phyloP scores from a whole-genome alignment of 2,329 filamentous ascomycete genomes.

The Stagonosporopsis cucurbitacearum region DNA sequence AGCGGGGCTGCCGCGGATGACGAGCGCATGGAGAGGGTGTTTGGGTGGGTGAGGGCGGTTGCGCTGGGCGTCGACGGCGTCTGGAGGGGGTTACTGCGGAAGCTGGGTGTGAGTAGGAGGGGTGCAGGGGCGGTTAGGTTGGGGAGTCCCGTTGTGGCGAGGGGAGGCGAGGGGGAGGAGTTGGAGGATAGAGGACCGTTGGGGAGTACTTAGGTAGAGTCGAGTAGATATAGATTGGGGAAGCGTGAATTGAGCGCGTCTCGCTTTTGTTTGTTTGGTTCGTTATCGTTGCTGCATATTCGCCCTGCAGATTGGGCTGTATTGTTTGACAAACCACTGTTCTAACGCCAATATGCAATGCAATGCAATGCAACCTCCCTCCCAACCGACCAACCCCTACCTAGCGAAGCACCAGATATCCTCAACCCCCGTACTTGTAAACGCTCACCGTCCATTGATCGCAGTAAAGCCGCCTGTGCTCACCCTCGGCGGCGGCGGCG shows the following conservation, averaged over 20 bases:
- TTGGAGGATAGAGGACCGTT: slow-evolving; percentile 6
- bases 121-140: slow-evolving; percentile 33
- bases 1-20: slow-evolving; percentile 23
- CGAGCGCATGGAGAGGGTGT: slow-evolving; percentile 41
- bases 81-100: slow-evolving; percentile 23
- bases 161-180: slow-evolving; percentile 4
- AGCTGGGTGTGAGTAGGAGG: slow-evolving; percentile 21
- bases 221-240: neutral
- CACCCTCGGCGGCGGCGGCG: neutral
- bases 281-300: neutral
- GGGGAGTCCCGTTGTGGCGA: slow-evolving; percentile 27
- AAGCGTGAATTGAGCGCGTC: neutral
- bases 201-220: slow-evolving; percentile 7
- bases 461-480: slow-evolving; percentile 41
- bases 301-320: too few relatives aligned
- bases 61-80: slow-evolving; percentile 24
- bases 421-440: too few relatives aligned
- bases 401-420: too few relatives aligned
- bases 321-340: neutral
- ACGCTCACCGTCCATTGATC: slow-evolving; percentile 41
- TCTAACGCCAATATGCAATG: slow-evolving; percentile 3
- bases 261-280: neutral
- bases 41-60: slow-evolving; percentile 21
- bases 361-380: neutral
- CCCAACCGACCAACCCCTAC: neutral